Evolutionary conservation across 768 basidiomycete genomes (phyloP).

Genomic region (Naganishia vishniacii): DNA sequence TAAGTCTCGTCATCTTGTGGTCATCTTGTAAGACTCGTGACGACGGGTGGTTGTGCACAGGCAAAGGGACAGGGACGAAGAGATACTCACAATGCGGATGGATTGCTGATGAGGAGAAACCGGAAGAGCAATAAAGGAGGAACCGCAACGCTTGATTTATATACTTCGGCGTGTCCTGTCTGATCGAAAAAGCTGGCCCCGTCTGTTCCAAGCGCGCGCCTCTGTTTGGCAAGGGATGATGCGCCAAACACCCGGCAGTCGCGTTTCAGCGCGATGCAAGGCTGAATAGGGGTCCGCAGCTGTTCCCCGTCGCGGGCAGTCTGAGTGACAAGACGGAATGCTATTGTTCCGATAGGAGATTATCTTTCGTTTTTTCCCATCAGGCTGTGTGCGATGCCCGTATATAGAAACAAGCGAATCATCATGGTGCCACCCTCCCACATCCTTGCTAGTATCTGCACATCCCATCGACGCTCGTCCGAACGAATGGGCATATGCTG

Average conservation of each 20-base stretch:
- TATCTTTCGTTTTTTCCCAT: not conserved
- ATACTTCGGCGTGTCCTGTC: too few species aligned
- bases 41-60: not conserved
- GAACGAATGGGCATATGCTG: slow-evolving; percentile 1
- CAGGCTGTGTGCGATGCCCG: not conserved
- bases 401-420: too few species aligned
- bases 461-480: not conserved
- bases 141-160: not conserved
- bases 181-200: too few species aligned
- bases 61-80: not conserved
- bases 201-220: too few species aligned
- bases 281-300: too few species aligned
- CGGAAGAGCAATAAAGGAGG: too few species aligned
- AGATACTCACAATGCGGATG: not conserved
- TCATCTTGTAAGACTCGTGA: slow-evolving; percentile 14
- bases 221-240: too few species aligned
- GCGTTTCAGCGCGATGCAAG: too few species aligned
- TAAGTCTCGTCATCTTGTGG: slow-evolving; percentile 23
- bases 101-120: not conserved
- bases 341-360: slow-evolving; percentile 2
- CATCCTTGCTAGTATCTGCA: not conserved
- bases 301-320: too few species aligned
- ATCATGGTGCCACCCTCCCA: too few species aligned
- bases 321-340: too few species aligned
- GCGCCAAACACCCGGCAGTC: too few species aligned